phyloP scores from a whole-genome alignment of 1,284 basidiomycete species.

The Ustilago bromivora region DNA sequence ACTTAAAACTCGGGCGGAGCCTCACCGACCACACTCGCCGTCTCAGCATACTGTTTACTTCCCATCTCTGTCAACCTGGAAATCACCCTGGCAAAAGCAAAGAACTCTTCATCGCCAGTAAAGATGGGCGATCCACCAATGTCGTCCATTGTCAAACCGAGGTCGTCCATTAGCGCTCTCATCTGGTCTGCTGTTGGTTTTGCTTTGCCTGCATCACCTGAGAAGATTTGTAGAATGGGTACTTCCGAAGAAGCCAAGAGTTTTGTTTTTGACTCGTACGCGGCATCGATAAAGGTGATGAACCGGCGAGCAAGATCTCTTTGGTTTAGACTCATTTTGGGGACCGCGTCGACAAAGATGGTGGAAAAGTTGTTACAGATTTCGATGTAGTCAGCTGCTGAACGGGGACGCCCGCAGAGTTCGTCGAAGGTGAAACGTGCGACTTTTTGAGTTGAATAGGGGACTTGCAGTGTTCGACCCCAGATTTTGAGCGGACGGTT shows the following conservation, averaged over 20 bases:
- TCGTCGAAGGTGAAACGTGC: constrained; percentile 90
- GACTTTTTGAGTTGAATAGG: constrained; percentile 74
- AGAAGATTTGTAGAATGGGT: constrained; percentile 65
- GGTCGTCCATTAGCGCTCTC: constrained; percentile 67
- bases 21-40: constrained; percentile 15
- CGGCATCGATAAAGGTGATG: constrained; percentile 96
- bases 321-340: constrained; percentile 83
- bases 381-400: constrained; percentile 95
- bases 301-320: constrained; percentile 91
- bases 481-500: constrained; percentile 83
- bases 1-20: constrained; percentile 39
- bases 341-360: constrained; percentile 88
- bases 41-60: constrained; percentile 57
- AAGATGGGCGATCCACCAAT: constrained; percentile 67
- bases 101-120: constrained; percentile 67
- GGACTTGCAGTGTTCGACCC: constrained; percentile 85
- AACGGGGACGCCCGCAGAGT: constrained; percentile 88
- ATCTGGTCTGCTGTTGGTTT: constrained; percentile 62
- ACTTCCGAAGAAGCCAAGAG: constrained; percentile 61
- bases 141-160: constrained; percentile 65
- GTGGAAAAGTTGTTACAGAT: constrained; percentile 88
- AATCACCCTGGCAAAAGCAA: constrained; percentile 68
- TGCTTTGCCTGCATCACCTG: constrained; percentile 41
- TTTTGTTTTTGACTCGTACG: constrained; percentile 68
- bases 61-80: constrained; percentile 68